phyloP scores from a whole-genome alignment of 78 protist species.

The Isochrysis galbana region DNA sequence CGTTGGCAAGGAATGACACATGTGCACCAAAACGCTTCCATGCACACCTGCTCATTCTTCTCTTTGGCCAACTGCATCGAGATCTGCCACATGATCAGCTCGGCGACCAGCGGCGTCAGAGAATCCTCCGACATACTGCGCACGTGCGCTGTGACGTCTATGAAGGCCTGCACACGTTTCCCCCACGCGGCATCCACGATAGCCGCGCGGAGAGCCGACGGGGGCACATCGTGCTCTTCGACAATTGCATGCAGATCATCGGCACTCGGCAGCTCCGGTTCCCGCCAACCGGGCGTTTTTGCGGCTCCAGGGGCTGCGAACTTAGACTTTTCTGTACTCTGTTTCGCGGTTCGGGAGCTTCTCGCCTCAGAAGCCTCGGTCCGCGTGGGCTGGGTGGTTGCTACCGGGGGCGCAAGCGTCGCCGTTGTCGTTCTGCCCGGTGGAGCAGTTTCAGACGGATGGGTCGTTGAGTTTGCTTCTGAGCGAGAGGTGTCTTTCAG shows the following conservation, averaged over 20 bases:
- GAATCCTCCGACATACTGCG: background rate
- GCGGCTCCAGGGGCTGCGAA: no score
- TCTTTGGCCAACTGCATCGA: background rate
- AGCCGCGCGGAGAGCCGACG: background rate
- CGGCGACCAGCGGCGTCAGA: background rate
- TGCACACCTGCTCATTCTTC: background rate
- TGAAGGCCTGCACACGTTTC: background rate
- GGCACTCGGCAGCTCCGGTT: background rate
- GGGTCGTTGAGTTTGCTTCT: no score
- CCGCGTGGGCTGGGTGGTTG: no score
- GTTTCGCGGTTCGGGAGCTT: no score
- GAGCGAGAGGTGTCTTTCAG: no score
- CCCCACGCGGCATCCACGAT: background rate
- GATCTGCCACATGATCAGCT: background rate
- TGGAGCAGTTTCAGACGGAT: no score
- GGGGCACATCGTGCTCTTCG: background rate
- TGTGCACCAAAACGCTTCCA: background rate
- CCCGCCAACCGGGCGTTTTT: no score
- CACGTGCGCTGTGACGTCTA: background rate
- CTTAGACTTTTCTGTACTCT: no score
- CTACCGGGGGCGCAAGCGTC: no score
- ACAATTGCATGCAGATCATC: background rate
- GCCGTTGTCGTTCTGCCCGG: no score
- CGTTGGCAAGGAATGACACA: background rate
- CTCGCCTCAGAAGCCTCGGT: no score